Percentiles rank a stretch among this genome's conserved stretches.
phyloP scores from a whole-genome alignment of 495 filamentous ascomycete genomes.

The Durotheca rogersii region DNA sequence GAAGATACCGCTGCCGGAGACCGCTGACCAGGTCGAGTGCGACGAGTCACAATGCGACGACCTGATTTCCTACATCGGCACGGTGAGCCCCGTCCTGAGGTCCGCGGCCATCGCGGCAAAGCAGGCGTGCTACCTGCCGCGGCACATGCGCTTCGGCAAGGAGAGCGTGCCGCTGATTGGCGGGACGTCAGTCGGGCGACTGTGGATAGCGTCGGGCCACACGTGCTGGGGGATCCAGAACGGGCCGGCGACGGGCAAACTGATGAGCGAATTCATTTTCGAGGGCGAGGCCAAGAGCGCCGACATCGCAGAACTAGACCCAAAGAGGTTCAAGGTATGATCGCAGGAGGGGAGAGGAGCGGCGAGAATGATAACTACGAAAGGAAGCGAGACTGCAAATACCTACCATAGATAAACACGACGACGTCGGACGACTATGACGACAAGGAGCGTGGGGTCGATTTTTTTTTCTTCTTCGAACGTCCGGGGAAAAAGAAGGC shows the following conservation, averaged over 20 bases:
- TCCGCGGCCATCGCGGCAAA: conserved; percentile 74
- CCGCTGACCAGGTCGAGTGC: conserved; percentile 73
- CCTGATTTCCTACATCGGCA: conserved; percentile 75
- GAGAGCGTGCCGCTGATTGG: conserved; percentile 74
- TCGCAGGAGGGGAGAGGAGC: not conserved
- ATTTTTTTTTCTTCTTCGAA: too few relatives aligned
- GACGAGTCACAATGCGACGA: conserved; percentile 82
- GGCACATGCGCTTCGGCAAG: conserved; percentile 57
- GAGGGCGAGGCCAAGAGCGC: conserved; percentile 78
- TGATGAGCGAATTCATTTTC: conserved; percentile 83
- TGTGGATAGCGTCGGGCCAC: conserved; percentile 86
- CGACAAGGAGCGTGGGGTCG: conserved; percentile 19
- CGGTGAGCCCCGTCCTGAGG: conserved; percentile 73
- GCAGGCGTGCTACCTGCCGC: conserved; percentile 95
- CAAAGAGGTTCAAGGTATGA: conserved; percentile 55
- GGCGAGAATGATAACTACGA: not conserved
- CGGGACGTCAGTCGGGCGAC: conserved; percentile 67
- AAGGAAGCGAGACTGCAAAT: not conserved
- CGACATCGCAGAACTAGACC: conserved; percentile 68
- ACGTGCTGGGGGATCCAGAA: conserved; percentile 99
- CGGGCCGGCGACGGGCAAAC: conserved; percentile 83
- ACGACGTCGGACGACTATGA: conserved; percentile 17
- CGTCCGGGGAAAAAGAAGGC: conserved; percentile 2
- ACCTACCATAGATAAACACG: not conserved
- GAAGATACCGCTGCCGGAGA: conserved; percentile 69